Percentiles rank a stretch among this genome's conserved stretches.
Conservation (phyloP, 257 asterid species). For the Marsdenia floribunda region DNA sequence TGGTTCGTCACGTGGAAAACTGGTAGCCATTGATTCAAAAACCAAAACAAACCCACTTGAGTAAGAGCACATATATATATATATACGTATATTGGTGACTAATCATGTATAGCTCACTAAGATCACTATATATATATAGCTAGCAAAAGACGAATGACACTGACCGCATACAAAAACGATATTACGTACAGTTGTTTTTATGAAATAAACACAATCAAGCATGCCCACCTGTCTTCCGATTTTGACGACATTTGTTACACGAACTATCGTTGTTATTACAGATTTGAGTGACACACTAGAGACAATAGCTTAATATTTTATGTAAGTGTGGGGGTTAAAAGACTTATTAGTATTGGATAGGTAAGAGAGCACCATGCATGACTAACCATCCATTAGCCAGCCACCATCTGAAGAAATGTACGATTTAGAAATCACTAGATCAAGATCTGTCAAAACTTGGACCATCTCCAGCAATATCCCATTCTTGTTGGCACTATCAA, state of each 20-base stretch:
- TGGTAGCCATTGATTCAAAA: conserved; percentile 22
- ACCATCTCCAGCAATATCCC: conserved; percentile 89
- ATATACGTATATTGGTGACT: too few relatives aligned
- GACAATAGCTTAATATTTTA: too few relatives aligned
- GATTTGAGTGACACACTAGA: too few relatives aligned
- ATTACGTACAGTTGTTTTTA: too few relatives aligned
- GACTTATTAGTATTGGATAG: not conserved
- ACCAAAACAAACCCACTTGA: conserved; percentile 21
- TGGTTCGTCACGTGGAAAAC: conserved; percentile 93
- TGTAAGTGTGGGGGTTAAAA: too few relatives aligned
- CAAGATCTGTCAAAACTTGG: conserved; percentile 86
- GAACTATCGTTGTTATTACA: too few relatives aligned
- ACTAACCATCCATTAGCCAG: conserved; percentile 96
- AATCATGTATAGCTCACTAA: conserved; percentile 5
- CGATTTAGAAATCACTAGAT: conserved; percentile 76
- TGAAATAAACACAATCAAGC: too few relatives aligned
- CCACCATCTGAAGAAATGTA: conserved; percentile 92
- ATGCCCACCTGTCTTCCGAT: too few relatives aligned
- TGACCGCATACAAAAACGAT: too few relatives aligned
- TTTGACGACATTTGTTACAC: too few relatives aligned
- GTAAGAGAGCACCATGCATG: not conserved
- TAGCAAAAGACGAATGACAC: too few relatives aligned
- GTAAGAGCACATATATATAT: not conserved
- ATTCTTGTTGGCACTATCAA: conserved; percentile 83
- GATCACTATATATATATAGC: too few relatives aligned